These are phyloP conservation scores for Candida piceae DNA, from an alignment of 805 yeast genomes.

Conservation along the genomic window DNA sequence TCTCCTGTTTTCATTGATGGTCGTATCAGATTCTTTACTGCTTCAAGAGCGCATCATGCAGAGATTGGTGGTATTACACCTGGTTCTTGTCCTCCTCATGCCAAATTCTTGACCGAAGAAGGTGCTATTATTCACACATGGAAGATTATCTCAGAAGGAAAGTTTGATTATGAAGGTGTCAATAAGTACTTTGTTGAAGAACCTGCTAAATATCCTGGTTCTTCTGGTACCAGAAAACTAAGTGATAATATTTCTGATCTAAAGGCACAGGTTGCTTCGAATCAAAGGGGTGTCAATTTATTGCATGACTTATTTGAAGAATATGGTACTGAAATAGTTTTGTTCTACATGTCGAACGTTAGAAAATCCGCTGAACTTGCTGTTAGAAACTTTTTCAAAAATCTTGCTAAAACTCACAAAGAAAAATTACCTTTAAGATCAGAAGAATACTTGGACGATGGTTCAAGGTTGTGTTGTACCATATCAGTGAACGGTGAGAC, in stretches of 20 bases:
- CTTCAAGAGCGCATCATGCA: slow-evolving; percentile 59
- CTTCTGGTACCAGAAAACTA: slow-evolving; percentile 50
- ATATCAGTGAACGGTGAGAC: slow-evolving; percentile 36
- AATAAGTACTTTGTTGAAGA: slow-evolving; percentile 40
- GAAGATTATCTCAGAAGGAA: slow-evolving; percentile 44
- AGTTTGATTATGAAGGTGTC: slow-evolving; percentile 49
- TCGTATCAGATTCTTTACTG: slow-evolving; percentile 45
- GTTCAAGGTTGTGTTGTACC: slow-evolving; percentile 41
- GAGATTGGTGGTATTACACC: slow-evolving; percentile 60
- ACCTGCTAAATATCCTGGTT: slow-evolving; percentile 47
- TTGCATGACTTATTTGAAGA: slow-evolving; percentile 39
- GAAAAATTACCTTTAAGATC: slow-evolving; percentile 36
- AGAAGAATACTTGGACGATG: slow-evolving; percentile 51
- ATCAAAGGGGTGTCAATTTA: slow-evolving; percentile 45
- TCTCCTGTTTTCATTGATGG: slow-evolving; percentile 49
- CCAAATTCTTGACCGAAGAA: slow-evolving; percentile 48
- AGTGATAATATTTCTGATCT: slow-evolving; percentile 49
- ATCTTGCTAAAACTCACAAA: slow-evolving; percentile 36
- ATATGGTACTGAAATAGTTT: slow-evolving; percentile 37
- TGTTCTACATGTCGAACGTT: slow-evolving; percentile 43
- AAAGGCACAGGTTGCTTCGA: slow-evolving; percentile 48
- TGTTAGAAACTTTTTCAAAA: slow-evolving; percentile 31
- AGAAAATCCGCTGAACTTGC: slow-evolving; percentile 43
- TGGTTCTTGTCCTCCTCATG: slow-evolving; percentile 52
- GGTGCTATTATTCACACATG: slow-evolving; percentile 52